Evolutionary conservation across 495 filamentous ascomycete genomes (phyloP).

Genomic region (Podospora tetraspora): DNA sequence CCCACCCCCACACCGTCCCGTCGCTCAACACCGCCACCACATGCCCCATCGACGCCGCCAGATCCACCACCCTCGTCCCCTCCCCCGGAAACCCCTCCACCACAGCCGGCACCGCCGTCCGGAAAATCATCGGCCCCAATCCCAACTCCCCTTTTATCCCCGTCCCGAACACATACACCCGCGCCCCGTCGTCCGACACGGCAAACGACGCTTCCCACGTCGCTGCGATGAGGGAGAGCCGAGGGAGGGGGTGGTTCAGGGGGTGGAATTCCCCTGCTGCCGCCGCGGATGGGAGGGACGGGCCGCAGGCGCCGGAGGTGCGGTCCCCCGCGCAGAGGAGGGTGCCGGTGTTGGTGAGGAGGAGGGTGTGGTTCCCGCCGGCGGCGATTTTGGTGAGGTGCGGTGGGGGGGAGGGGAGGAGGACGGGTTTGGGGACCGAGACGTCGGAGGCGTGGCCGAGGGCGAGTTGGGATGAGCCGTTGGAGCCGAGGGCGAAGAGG

Average conservation of each 20-base stretch:
- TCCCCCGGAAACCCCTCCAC: constrained; percentile 59
- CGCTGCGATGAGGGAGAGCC: constrained; percentile 48
- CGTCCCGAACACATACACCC: constrained; percentile 58
- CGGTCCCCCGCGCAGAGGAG: constrained; percentile 62
- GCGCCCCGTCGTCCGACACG: constrained; percentile 39
- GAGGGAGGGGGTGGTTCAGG: constrained; percentile 14
- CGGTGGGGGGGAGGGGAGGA: constrained; percentile 31
- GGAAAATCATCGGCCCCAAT: constrained; percentile 41
- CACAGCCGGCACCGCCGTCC: constrained; percentile 18
- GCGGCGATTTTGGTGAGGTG: constrained; percentile 47
- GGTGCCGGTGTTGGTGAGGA: constrained; percentile 53
- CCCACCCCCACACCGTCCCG: constrained; percentile 85
- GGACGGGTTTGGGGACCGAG: constrained; percentile 57
- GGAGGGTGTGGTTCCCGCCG: constrained; percentile 84
- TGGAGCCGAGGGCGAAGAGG: constrained; percentile 85
- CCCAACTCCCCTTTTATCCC: constrained; percentile 70
- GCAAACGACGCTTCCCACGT: constrained; percentile 72
- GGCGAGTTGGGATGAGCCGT: constrained; percentile 81
- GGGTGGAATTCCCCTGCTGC: constrained; percentile 18
- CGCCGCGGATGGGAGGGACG: constrained; percentile 8
- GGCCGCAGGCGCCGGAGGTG: constrained; percentile 51
- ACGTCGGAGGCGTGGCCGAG: constrained; percentile 71
- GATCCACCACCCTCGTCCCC: constrained; percentile 44
- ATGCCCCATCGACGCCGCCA: constrained; percentile 74
- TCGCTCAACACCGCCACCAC: constrained; percentile 64